Evolutionary conservation across 129 eudicot genomes (phyloP).

Genomic region (Centrapalus pauciflorus): DNA sequence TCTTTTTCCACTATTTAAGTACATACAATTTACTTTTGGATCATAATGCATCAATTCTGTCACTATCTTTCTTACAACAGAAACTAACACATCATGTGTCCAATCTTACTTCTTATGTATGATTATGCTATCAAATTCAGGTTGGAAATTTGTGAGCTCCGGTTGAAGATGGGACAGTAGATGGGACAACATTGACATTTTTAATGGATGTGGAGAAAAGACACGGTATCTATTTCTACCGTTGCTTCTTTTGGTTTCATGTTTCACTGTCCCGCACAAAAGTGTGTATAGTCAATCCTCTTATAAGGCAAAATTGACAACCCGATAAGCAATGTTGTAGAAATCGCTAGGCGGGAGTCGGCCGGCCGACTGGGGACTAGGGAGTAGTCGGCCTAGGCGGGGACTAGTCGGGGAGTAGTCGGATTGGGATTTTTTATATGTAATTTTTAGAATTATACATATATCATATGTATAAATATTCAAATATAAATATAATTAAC

Average conservation of each 20-base stretch:
- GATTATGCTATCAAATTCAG: constrained; percentile 24
- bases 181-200: constrained; percentile 91
- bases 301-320: too few species aligned
- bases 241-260: neutral
- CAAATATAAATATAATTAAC: too few species aligned
- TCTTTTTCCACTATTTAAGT: neutral
- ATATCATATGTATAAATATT: too few species aligned
- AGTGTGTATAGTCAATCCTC: too few species aligned
- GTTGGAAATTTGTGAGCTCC: constrained; percentile 93
- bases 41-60: neutral
- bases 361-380: too few species aligned
- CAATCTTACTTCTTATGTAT: neutral
- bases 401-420: too few species aligned
- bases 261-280: neutral
- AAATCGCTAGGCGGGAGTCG: too few species aligned
- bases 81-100: neutral
- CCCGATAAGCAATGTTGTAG: too few species aligned
- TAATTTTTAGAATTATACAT: too few species aligned
- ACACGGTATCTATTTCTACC: constrained; percentile 52
- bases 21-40: neutral
- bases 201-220: constrained; percentile 98
- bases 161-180: constrained; percentile 93
- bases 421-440: too few species aligned
- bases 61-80: neutral
- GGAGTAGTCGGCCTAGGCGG: too few species aligned